Percentiles rank a stretch among this genome's conserved stretches.
Evolutionary conservation across 805 yeast species (phyloP).

Genomic region (Cyberlindnera xylosilytica): DNA sequence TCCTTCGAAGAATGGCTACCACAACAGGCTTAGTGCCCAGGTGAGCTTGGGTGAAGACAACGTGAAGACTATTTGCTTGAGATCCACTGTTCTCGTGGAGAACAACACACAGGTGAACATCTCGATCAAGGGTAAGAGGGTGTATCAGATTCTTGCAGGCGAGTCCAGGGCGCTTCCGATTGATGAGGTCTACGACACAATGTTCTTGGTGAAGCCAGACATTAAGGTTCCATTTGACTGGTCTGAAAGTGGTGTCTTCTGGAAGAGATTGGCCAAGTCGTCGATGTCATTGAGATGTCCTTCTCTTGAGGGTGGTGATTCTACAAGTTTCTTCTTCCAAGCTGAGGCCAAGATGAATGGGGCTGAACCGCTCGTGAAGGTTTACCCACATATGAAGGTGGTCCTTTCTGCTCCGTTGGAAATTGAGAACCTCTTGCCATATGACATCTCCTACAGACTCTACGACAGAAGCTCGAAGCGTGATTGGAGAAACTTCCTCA

Average conservation of each 20-base stretch:
- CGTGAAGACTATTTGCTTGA: conserved; percentile 71
- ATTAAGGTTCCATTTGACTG: conserved; percentile 57
- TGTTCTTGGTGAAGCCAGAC: conserved; percentile 60
- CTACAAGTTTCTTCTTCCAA: conserved; percentile 61
- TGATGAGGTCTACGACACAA: conserved; percentile 55
- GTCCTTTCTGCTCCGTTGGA: conserved; percentile 82
- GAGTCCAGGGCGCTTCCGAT: conserved; percentile 70
- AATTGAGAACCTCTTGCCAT: conserved; percentile 81
- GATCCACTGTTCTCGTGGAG: conserved; percentile 68
- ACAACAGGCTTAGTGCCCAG: conserved; percentile 72
- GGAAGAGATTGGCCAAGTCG: conserved; percentile 56
- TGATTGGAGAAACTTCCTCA: conserved; percentile 62
- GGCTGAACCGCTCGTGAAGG: conserved; percentile 65
- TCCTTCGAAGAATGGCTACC: conserved; percentile 62
- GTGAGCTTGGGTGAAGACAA: conserved; percentile 68
- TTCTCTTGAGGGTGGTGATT: conserved; percentile 35
- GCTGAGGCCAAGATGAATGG: conserved; percentile 62
- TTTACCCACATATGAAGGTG: conserved; percentile 83
- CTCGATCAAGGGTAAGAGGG: conserved; percentile 32
- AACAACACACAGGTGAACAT: conserved; percentile 60
- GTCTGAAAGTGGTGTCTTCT: conserved; percentile 59
- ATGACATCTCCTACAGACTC: conserved; percentile 68
- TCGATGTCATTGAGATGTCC: conserved; percentile 62
- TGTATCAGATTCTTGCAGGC: conserved; percentile 50
- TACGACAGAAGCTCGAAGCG: conserved; percentile 69